Evolutionary conservation across 805 yeast genomes (phyloP).

Genomic region (Hyphopichia homilentoma): DNA sequence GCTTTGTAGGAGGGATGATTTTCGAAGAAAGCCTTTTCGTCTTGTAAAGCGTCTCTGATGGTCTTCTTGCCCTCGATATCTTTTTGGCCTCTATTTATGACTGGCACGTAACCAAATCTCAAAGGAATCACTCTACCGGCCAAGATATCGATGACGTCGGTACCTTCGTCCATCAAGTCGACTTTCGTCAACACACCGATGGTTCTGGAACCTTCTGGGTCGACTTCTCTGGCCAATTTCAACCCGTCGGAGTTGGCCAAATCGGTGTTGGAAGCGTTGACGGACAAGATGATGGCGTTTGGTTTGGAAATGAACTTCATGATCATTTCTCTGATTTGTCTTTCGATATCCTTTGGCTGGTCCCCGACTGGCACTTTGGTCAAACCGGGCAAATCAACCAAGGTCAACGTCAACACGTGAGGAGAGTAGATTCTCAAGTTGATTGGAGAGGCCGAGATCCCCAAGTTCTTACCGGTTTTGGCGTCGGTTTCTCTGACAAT

Average conservation of each 20-base stretch:
- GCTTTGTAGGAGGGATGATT: constrained; percentile 86
- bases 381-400: constrained; percentile 95
- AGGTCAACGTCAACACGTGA: constrained; percentile 85
- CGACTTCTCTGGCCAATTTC: constrained; percentile 95
- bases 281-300: constrained; percentile 90
- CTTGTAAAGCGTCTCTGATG: constrained; percentile 79
- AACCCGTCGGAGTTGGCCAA: constrained; percentile 95
- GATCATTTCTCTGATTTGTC: constrained; percentile 88
- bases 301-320: constrained; percentile 93
- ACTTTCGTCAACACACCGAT: constrained; percentile 96
- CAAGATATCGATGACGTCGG: constrained; percentile 92
- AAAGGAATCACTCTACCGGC: constrained; percentile 95
- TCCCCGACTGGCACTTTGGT: constrained; percentile 99
- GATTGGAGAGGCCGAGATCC: constrained; percentile 90
- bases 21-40: constrained; percentile 80
- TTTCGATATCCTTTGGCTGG: constrained; percentile 96
- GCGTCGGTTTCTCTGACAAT: constrained; percentile 89
- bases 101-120: constrained; percentile 95
- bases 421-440: constrained; percentile 92
- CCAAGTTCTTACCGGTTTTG: constrained; percentile 75
- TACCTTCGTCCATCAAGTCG: constrained; percentile 97
- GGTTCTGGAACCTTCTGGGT: constrained; percentile 93
- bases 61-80: constrained; percentile 89
- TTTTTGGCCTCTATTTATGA: constrained; percentile 93
- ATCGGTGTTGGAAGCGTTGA: constrained; percentile 95